Conservation (phyloP, 768 basidiomycete species). For the Mycena haematopus region DNA sequence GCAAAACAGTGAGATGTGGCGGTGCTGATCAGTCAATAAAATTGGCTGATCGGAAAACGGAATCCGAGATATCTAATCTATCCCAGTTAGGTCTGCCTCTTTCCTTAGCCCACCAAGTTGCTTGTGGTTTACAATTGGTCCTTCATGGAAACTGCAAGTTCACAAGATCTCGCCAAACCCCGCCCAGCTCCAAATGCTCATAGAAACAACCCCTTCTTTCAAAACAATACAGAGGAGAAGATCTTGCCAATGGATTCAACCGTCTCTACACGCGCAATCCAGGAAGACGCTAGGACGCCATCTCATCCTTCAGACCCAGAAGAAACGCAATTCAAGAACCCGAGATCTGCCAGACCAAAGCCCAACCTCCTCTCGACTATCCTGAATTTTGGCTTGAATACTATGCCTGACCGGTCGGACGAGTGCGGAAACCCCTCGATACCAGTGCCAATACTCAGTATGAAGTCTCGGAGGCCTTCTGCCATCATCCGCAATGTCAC, state of each 20-base stretch:
- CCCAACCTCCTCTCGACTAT: conserved; percentile 17
- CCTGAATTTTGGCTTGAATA: conserved; percentile 29
- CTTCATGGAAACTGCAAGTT: not conserved
- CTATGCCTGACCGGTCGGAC: conserved; percentile 10
- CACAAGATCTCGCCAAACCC: not conserved
- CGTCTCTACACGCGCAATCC: not conserved
- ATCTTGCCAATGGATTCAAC: conserved; percentile 7
- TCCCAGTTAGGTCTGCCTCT: too few relatives aligned
- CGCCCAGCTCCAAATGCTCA: not conserved
- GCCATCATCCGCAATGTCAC: conserved; percentile 48
- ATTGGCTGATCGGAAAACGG: too few relatives aligned
- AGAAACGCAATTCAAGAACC: not conserved
- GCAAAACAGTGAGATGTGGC: too few relatives aligned
- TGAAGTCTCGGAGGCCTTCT: conserved; percentile 35
- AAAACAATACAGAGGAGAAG: not conserved
- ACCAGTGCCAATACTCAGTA: conserved; percentile 13
- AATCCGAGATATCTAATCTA: too few relatives aligned
- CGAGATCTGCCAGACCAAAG: conserved; percentile 3
- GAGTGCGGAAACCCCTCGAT: conserved; percentile 4
- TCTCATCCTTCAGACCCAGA: not conserved
- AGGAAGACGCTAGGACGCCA: not conserved
- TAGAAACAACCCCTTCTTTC: conserved; percentile 22
- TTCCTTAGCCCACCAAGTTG: too few relatives aligned
- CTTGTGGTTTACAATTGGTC: not conserved
- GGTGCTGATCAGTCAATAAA: too few relatives aligned